Evolutionary conservation across 805 yeast species (phyloP).

Genomic region (Ogataea methylovora): DNA sequence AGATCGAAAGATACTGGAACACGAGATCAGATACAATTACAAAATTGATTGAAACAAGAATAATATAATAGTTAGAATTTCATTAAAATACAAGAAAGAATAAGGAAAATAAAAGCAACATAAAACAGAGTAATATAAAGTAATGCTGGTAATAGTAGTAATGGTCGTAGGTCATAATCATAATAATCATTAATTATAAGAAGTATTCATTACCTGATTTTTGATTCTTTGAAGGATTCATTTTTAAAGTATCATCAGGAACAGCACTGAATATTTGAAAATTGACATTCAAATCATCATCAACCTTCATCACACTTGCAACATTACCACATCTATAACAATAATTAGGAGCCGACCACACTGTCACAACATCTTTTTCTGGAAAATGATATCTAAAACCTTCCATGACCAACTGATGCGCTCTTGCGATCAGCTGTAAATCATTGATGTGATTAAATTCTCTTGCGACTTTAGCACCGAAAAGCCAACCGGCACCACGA

Average conservation of each 20-base stretch:
- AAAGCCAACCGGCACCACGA: slow-evolving; percentile 98
- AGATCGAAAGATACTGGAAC: too few relatives aligned
- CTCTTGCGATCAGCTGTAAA: slow-evolving; percentile 82
- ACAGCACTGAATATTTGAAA: slow-evolving; percentile 95
- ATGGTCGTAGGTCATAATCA: neutral
- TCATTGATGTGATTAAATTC: slow-evolving; percentile 96
- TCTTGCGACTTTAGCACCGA: slow-evolving; percentile 88
- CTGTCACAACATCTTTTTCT: slow-evolving; percentile 94
- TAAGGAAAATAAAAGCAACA: too few relatives aligned
- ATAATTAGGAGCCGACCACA: slow-evolving; percentile 96
- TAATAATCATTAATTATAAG: slow-evolving; percentile 12
- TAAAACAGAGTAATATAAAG: too few relatives aligned
- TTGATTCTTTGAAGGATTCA: slow-evolving; percentile 27
- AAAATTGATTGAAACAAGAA: too few relatives aligned
- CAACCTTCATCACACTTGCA: slow-evolving; percentile 96
- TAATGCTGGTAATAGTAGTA: too few relatives aligned
- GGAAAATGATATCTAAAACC: slow-evolving; percentile 96
- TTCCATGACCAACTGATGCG: slow-evolving; percentile 98
- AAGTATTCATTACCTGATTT: slow-evolving; percentile 31
- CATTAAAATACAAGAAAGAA: too few relatives aligned
- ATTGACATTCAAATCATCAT: slow-evolving; percentile 77
- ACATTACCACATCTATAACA: slow-evolving; percentile 98
- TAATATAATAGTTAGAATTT: too few relatives aligned
- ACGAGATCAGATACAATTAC: too few relatives aligned
- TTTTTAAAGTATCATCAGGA: slow-evolving; percentile 59